Base-by-base conservation (phyloP, 2,329 filamentous ascomycete species). In the Aureobasidium sp. region DNA sequence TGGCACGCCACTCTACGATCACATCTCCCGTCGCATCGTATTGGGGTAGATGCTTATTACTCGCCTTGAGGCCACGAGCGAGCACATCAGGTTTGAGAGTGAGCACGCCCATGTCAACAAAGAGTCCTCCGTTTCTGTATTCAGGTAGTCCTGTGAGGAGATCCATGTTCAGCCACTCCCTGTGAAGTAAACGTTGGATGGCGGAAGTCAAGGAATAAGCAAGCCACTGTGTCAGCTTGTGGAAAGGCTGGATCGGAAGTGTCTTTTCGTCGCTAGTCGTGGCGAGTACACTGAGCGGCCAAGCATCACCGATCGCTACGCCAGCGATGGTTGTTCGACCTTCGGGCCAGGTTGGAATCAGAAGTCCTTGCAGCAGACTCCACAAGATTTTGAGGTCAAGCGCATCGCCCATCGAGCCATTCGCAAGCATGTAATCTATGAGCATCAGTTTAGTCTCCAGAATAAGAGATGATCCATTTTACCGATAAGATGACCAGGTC, bases 401-500 rank as follows among this genome's bases (percentile, higher is more conserved):
- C 68, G n/a, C n/a, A n/a, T n/a, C n/a, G n/a, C n/a, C n/a, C n/a
- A n/a, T n/a, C n/a, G n/a, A n/a, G n/a, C n/a, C n/a, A n/a, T n/a
- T n/a, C n/a, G n/a, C n/a, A n/a, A n/a, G n/a, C n/a, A n/a, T n/a
- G n/a, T n/a, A n/a, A n/a, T n/a, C n/a, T n/a, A n/a, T n/a, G n/a
- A n/a, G n/a, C n/a, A n/a, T n/a, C n/a, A n/a, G n/a, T n/a, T n/a
- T n/a, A n/a, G n/a, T n/a, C n/a, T n/a, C n/a, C n/a, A n/a, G n/a
- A n/a, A n/a, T n/a, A n/a, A n/a, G n/a, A n/a, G n/a, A n/a, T n/a
- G n/a, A n/a, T n/a, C n/a, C n/a, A n/a, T n/a, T n/a, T n/a, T n/a
- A n/a, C n/a, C n/a, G 69, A 97, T 88, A 89, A 98, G 93, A 76
- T 97, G 95, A 71, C 95, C 95, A 18, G 95, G 94, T 59, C 95